Evolutionary conservation across 768 basidiomycete species (phyloP).

Genomic region (Mycena albidolilacea): DNA sequence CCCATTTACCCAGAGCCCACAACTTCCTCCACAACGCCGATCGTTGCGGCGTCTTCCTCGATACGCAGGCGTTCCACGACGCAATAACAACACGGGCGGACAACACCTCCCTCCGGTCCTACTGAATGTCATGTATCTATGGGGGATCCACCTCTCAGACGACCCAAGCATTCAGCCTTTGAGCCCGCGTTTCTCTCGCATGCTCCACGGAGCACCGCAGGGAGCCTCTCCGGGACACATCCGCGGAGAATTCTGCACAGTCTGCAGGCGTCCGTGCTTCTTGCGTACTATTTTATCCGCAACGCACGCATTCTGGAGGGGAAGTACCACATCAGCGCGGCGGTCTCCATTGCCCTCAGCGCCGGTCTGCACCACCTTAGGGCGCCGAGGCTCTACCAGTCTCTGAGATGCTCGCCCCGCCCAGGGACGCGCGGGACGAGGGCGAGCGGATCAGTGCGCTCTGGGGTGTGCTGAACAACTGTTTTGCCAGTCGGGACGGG

Average conservation of each 20-base stretch:
- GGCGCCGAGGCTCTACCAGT: no score
- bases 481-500: conserved; percentile 37
- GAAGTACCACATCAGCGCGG: conserved; percentile 56
- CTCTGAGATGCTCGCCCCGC: background rate
- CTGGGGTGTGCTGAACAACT: conserved; percentile 49
- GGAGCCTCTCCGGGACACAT: conserved; percentile 50
- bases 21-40: conserved; percentile 55
- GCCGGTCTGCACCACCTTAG: conserved; percentile 44
- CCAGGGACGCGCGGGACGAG: conserved; percentile 8
- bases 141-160: conserved; percentile 40
- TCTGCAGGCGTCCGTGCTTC: conserved; percentile 59
- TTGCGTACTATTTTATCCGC: conserved; percentile 61
- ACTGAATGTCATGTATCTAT: conserved; percentile 47
- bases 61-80: conserved; percentile 55
- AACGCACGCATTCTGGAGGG: conserved; percentile 59
- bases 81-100: conserved; percentile 33
- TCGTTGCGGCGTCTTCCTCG: conserved; percentile 63
- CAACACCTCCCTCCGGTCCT: conserved; percentile 44
- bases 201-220: conserved; percentile 50
- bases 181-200: conserved; percentile 52
- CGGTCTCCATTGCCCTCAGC: conserved; percentile 50
- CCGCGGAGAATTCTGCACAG: conserved; percentile 50
- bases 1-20: conserved; percentile 22
- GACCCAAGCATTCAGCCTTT: conserved; percentile 37
- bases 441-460: conserved; percentile 34